A percentile compares a stretch with the other conserved stretches of the same genome.
Conservation (phyloP, 164 flowering plant species). For the Brasenia schreberi region DNA sequence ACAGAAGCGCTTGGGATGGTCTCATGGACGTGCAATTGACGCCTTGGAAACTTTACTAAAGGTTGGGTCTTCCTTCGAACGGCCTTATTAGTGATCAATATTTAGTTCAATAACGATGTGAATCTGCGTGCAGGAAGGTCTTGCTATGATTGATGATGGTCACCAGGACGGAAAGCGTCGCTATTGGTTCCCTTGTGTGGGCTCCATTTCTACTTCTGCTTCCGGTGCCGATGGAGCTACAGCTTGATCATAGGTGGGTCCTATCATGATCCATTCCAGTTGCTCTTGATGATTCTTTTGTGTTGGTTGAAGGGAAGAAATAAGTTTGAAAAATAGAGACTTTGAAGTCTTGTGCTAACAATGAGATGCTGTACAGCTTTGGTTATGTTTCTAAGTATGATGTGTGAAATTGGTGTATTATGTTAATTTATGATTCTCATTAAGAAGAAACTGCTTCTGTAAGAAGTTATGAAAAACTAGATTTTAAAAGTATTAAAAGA, state of each 20-base stretch:
- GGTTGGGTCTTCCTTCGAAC: constrained; percentile 22
- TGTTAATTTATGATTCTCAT: no score
- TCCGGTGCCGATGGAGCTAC: constrained; percentile 17
- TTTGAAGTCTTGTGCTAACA: neutral
- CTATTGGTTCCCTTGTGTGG: constrained; percentile 91
- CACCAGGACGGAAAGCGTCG: constrained; percentile 72
- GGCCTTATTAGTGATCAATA: neutral
- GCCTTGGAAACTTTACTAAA: constrained; percentile 76
- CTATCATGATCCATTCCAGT: neutral
- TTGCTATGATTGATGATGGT: constrained; percentile 96
- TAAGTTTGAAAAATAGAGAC: no score
- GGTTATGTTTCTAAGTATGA: no score
- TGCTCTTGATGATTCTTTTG: neutral
- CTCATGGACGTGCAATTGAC: constrained; percentile 77
- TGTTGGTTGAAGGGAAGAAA: neutral
- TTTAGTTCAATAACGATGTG: neutral
- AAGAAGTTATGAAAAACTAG: no score
- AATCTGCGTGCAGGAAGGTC: constrained; percentile 65
- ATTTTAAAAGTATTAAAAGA: no score
- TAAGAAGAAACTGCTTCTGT: no score
- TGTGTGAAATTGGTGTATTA: no score
- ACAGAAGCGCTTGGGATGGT: constrained; percentile 64
- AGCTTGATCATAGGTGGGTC: neutral
- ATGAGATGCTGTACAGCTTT: no score
- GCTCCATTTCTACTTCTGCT: constrained; percentile 36